Base-by-base conservation (phyloP, 768 basidiomycete genomes). In the Lentinula edodes region DNA sequence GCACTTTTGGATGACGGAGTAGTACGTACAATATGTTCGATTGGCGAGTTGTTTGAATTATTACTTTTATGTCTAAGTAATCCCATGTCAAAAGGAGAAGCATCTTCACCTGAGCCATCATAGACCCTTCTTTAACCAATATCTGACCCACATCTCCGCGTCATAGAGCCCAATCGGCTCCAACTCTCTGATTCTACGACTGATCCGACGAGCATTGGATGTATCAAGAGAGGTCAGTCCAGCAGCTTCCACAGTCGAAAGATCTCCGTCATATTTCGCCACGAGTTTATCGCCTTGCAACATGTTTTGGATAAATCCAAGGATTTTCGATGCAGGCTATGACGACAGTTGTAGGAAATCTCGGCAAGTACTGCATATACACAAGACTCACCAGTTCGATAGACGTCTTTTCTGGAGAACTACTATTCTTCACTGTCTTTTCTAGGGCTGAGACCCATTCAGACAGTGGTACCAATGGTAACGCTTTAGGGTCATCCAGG, bases 121-220 rank as follows among this genome's bases (percentile, higher is more conserved):
- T 12, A 58, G 20, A 5, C 58, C 58, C 8, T 48, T 36, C 32
- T 18, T 38, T 12, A 61, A 34, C 69, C 69, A 70, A 36, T 70
- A 69, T 5, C 58, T 32, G 15, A 68, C 61, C 69, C 66, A 70
- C 20, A 54, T 50, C 42, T 46, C 41, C 23, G 64, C 63, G 5
- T 70, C 69, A 28, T 20, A 10, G 2, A 58, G 50, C 13, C 61
- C 61, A 3, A 69, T 35, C 9, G 66, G 64, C 36, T 20, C 56
- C 61, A 69, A 64, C 16, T 28, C 15, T 8, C 53, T 50, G 41
- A 69, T 23, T 16, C 62, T 64, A 42, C 61, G 36, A 56, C 66
- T 67, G 5, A 67, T 43, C 2, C n/a, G 43, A 36, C 59, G 56
- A 2, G 65, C 61, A 16, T 63, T 63, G 6, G 15, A 38, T 2